These are phyloP conservation scores for Clarireedia hainanense DNA, from an alignment of 2,329 filamentous ascomycete genomes.

Conservation along the genomic window DNA sequence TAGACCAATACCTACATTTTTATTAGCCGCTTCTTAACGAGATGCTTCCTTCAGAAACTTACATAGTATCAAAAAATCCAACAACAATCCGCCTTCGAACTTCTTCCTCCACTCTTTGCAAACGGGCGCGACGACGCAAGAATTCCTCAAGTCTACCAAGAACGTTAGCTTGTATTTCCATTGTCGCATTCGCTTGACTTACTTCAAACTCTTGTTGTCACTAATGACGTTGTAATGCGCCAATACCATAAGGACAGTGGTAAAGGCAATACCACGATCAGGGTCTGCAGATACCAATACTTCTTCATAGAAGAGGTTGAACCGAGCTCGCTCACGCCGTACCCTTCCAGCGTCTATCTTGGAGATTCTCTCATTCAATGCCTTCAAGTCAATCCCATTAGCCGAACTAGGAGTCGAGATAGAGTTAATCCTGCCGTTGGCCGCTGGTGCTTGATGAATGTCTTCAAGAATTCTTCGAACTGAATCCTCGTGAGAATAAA, in stretches of 20 bases:
- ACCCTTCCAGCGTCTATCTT: slow-evolving; percentile 70
- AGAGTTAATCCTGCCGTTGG: slow-evolving; percentile 39
- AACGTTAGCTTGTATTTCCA: slow-evolving; percentile 24
- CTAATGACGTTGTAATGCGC: slow-evolving; percentile 99
- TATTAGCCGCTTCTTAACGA: slow-evolving; percentile 16
- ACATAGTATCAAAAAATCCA: slow-evolving; percentile 92
- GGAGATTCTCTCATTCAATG: slow-evolving; percentile 64
- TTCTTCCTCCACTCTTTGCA: slow-evolving; percentile 92
- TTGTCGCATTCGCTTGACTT: slow-evolving; percentile 24
- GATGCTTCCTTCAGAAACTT: slow-evolving; percentile 25
- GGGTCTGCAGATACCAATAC: slow-evolving; percentile 88
- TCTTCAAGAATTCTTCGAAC: slow-evolving; percentile 83
- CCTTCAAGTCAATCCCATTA: slow-evolving; percentile 60
- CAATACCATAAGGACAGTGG: slow-evolving; percentile 85
- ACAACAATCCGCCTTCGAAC: slow-evolving; percentile 84
- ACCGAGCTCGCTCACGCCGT: slow-evolving; percentile 64
- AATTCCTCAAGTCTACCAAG: slow-evolving; percentile 76
- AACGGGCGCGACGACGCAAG: slow-evolving; percentile 74
- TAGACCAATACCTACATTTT: slow-evolving; percentile 61
- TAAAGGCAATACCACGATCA: slow-evolving; percentile 85
- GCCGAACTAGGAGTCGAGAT: slow-evolving; percentile 44
- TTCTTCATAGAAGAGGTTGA: slow-evolving; percentile 96
- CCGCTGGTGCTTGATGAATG: slow-evolving; percentile 45
- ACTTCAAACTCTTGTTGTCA: slow-evolving; percentile 90
- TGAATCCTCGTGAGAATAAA: slow-evolving; percentile 87